phyloP scores from a whole-genome alignment of 1,284 basidiomycete species.

The Athelia sp. region DNA sequence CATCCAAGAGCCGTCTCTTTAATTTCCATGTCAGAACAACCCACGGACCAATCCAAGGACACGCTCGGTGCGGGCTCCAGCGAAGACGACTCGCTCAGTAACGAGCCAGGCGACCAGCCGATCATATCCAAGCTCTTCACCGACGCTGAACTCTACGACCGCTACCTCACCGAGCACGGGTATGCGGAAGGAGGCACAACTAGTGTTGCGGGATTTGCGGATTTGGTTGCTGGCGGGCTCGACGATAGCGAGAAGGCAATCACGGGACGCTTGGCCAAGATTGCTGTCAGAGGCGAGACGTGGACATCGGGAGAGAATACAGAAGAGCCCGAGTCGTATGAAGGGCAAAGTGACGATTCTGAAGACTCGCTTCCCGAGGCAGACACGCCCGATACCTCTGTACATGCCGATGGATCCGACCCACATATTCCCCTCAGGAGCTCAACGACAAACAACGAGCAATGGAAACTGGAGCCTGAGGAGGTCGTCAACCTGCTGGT shows the following conservation, averaged over 20 bases:
- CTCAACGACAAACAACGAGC: constrained; percentile 17
- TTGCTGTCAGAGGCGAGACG: constrained; percentile 27
- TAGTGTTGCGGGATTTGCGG: constrained; percentile 25
- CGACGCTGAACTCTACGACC: background rate
- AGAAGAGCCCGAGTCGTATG: constrained; percentile 18
- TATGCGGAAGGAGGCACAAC: constrained; percentile 1
- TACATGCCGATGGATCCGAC: background rate
- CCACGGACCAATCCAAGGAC: background rate
- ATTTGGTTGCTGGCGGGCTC: constrained; percentile 36
- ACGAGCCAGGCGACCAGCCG: background rate
- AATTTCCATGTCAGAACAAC: background rate
- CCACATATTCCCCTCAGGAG: constrained; percentile 8
- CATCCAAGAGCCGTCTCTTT: too few relatives aligned
- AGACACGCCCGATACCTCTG: background rate
- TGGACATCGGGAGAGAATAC: constrained; percentile 21
- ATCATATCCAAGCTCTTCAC: background rate
- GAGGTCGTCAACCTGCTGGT: constrained; percentile 35
- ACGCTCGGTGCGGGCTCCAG: background rate
- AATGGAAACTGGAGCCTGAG: constrained; percentile 28
- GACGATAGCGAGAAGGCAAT: constrained; percentile 26
- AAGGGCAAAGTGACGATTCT: constrained; percentile 10
- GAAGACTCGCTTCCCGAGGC: constrained; percentile 5
- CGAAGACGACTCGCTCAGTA: background rate
- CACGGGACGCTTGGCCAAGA: constrained; percentile 28
- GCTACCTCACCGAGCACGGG: background rate